Conservation (phyloP, 192 early-diverging fungal species). For the Coemansia sp. region DNA sequence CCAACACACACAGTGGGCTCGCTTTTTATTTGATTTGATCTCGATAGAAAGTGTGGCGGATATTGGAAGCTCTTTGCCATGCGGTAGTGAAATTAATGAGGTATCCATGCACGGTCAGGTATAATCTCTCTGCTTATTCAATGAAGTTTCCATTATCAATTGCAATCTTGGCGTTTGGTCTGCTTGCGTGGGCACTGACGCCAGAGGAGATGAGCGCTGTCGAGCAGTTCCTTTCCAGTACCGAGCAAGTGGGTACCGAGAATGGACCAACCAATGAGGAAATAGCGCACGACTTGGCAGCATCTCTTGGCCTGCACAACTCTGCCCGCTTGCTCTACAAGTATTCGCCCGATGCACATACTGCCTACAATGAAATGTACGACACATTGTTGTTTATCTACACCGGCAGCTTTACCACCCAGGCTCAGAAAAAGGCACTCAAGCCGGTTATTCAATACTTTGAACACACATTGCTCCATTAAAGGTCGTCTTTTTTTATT, state of each 20-base stretch:
- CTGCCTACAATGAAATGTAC: slow-evolving; percentile 42
- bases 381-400: slow-evolving; percentile 34
- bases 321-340: slow-evolving; percentile 45
- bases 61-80: too few species aligned
- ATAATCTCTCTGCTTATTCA: too few species aligned
- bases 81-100: too few species aligned
- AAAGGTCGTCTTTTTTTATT: not conserved
- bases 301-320: slow-evolving; percentile 24
- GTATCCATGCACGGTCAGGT: too few species aligned
- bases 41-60: too few species aligned
- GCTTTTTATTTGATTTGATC: too few species aligned
- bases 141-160: slow-evolving; percentile 10
- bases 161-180: slow-evolving; percentile 3
- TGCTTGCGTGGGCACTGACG: slow-evolving; percentile 14
- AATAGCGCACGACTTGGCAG: slow-evolving; percentile 37
- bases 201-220: slow-evolving; percentile 30
- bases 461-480: slow-evolving; percentile 24
- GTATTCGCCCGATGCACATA: slow-evolving; percentile 36
- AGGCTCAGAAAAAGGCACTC: slow-evolving; percentile 28
- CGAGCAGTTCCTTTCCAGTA: slow-evolving; percentile 26
- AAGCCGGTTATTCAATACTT: slow-evolving; percentile 37
- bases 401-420: slow-evolving; percentile 31
- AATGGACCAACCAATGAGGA: slow-evolving; percentile 38
- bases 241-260: slow-evolving; percentile 10
- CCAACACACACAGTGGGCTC: too few species aligned